Percentiles rank a stretch among this genome's conserved stretches.
Evolutionary conservation across 805 yeast species (phyloP).

Genomic region (Kuraishia hungarica): DNA sequence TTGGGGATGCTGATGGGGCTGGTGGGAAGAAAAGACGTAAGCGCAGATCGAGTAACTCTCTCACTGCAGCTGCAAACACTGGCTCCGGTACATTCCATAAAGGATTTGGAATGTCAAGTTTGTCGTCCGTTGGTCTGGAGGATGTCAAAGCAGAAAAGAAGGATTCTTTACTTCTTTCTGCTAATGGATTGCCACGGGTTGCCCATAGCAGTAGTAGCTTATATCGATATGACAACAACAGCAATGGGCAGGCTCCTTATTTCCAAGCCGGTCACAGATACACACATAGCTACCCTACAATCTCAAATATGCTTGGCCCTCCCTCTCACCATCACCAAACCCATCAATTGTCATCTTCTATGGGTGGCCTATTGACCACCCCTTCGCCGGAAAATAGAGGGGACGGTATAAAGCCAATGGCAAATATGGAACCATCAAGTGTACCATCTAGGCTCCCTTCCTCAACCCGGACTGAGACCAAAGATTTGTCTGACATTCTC

Average conservation of each 20-base stretch:
- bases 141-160: not conserved
- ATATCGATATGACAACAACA: not conserved
- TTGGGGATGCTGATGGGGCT: not conserved
- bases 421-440: not conserved
- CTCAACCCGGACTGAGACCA: not conserved
- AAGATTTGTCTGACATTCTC: not conserved
- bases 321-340: not conserved
- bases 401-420: not conserved
- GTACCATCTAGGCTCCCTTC: not conserved
- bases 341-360: not conserved
- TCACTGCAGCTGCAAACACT: not conserved
- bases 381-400: not conserved
- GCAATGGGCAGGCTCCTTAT: not conserved
- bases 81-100: not conserved
- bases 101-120: not conserved
- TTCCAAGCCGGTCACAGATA: not conserved
- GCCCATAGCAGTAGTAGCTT: not conserved
- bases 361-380: not conserved
- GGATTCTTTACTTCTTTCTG: not conserved
- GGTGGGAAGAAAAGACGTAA: not conserved
- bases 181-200: not conserved
- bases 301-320: not conserved
- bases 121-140: not conserved
- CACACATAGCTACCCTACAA: not conserved
- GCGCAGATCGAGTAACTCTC: not conserved